A percentile compares a stretch with the other conserved stretches of the same genome.
phyloP scores from a whole-genome alignment of 805 yeast species.

The Priceomyces fermenticarens region DNA sequence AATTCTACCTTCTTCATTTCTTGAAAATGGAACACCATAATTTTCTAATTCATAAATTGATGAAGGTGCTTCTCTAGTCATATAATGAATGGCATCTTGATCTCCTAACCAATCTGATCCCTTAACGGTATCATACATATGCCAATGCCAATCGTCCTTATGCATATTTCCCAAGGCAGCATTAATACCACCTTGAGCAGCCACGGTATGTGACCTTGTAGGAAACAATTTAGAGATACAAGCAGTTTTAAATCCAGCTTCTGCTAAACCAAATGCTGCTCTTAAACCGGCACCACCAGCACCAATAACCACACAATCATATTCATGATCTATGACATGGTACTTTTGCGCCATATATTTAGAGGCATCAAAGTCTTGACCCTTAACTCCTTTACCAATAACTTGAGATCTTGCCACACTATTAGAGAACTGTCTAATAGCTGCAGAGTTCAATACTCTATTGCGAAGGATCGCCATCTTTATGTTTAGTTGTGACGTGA shows the following conservation, averaged over 20 bases:
- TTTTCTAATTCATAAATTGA: constrained; percentile 96
- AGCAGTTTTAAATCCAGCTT: constrained; percentile 96
- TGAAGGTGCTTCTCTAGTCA: constrained; percentile 97
- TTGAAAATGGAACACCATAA: constrained; percentile 96
- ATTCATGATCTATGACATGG: constrained; percentile 94
- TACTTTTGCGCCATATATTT: constrained; percentile 60
- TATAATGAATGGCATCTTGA: constrained; percentile 98
- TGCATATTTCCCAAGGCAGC: constrained; percentile 99
- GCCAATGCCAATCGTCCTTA: constrained; percentile 99
- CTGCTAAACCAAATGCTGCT: constrained; percentile 97
- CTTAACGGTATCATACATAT: constrained; percentile 98
- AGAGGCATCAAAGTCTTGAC: constrained; percentile 38
- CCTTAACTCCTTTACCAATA: constrained; percentile 37
- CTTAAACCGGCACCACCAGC: constrained; percentile 99
- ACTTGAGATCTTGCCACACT: constrained; percentile 28
- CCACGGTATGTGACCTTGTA: constrained; percentile 97
- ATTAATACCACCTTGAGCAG: constrained; percentile 99
- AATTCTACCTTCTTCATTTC: constrained; percentile 94
- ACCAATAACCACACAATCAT: constrained; percentile 96
- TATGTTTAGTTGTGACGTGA: no score
- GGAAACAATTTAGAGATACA: constrained; percentile 97
- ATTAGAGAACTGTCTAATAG: constrained; percentile 15
- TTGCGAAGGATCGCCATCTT: constrained; percentile 2
- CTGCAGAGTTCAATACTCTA: constrained; percentile 1
- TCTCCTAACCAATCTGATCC: constrained; percentile 99